Evolutionary conservation across 73 alveolate species (phyloP), one percentile per base, ranked within the genome.

Genomic region (Paramecium biaurelia): DNA sequence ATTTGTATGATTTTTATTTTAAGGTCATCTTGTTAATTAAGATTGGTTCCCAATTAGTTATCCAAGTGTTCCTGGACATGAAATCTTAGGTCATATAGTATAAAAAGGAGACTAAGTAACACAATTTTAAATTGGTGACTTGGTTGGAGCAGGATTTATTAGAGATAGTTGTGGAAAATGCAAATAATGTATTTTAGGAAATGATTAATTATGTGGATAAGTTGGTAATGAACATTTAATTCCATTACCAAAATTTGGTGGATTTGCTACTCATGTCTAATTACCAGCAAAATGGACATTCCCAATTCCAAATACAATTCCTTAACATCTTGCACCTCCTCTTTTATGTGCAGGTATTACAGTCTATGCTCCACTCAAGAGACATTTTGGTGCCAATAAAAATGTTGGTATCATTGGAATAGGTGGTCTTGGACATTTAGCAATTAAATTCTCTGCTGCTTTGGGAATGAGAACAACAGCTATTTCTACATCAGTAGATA

Each of bases 401-500:
- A 86, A 92, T 63, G 93, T 92, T 56, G 97, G 95, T 35, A 93
- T 95, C n/a, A 93, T 94, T 2, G 98, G 98, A 21, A 94, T 95
- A 3, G 98, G 98, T 26, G 98, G 98, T 21, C 87, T 95, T 37
- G 98, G 98, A 2, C 98, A 95, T 85, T 53, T 95, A 58, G 98
- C 97, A 34, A 53, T 95, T 26, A 93, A 93, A 92, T 94, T 94
- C 67, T 94, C 96, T 32, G 59, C 93, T 24, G 74, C 89, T 23
- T 10, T 94, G 14, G 98, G 97, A 41, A 86, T 87, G 56, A 72
- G 43, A 92, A 93, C 95, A 37, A 56, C 96, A 30, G 98, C 98
- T 1, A 85, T 95, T 57, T 94, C 98, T 18, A 86, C 97, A 28
- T 72, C 92, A 18, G 76, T 74, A 70, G 87, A 70, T 49, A 95